These are phyloP conservation scores for Phragmites australis DNA, from an alignment of 176 grass and related monocot species.

Conservation along the genomic window DNA sequence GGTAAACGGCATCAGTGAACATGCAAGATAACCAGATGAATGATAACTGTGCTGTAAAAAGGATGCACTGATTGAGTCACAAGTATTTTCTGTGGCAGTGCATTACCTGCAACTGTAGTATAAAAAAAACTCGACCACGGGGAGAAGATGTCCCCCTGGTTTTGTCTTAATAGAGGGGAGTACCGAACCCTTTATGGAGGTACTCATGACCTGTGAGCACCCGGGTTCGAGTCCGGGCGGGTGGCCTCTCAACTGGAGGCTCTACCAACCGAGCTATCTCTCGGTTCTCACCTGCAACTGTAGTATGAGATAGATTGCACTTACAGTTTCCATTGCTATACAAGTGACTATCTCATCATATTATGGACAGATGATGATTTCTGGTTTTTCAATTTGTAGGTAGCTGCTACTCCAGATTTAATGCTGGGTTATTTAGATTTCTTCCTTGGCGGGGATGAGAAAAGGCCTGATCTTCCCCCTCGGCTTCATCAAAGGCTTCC, in stretches of 20 bases:
- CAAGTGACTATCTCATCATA: slow-evolving; percentile 27
- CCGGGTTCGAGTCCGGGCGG: no score
- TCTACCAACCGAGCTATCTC: no score
- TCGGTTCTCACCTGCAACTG: no score
- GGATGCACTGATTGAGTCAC: background rate
- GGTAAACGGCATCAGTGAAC: background rate
- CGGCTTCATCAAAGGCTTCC: slow-evolving; percentile 93
- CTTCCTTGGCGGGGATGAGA: slow-evolving; percentile 97
- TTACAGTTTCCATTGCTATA: background rate
- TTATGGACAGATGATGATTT: slow-evolving; percentile 26
- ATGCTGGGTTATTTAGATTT: slow-evolving; percentile 98
- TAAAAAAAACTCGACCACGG: no score
- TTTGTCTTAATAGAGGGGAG: no score
- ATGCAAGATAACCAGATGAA: slow-evolving; percentile 9
- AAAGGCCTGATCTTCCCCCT: slow-evolving; percentile 78
- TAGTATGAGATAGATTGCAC: slow-evolving; percentile 11
- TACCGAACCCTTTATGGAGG: no score
- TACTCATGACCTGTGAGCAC: no score
- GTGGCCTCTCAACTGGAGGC: no score
- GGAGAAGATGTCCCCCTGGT: no score
- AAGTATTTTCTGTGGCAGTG: background rate
- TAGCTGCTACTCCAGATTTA: slow-evolving; percentile 84
- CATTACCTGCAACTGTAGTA: slow-evolving; percentile 16
- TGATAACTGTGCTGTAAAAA: background rate
- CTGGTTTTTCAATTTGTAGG: slow-evolving; percentile 49